Percentiles rank a stretch among this genome's conserved stretches.
phyloP scores from a whole-genome alignment of 495 filamentous ascomycete genomes.

The Aspergillus mulundensis region DNA sequence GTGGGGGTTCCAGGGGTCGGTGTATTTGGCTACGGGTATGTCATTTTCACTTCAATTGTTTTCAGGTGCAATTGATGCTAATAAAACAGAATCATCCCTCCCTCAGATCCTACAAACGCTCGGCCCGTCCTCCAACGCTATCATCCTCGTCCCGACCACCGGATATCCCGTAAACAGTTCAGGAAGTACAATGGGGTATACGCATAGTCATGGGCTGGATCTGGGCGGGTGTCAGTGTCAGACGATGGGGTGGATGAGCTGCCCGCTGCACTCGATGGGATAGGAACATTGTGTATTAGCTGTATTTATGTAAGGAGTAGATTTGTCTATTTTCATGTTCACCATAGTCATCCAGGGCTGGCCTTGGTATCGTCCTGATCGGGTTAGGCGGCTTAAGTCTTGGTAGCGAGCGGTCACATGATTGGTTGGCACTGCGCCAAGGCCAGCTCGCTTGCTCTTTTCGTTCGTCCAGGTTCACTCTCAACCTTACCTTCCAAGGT shows the following conservation, averaged over 20 bases:
- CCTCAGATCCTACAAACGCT: constrained; percentile 10
- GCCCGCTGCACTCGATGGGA: constrained; percentile 6
- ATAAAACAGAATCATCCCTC: constrained; percentile 1
- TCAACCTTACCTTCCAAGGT: too few species aligned
- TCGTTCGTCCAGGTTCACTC: too few species aligned
- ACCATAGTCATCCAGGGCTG: not conserved
- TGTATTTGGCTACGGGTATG: constrained; percentile 10
- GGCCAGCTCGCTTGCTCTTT: too few species aligned
- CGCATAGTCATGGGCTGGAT: not conserved
- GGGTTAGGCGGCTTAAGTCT: not conserved
- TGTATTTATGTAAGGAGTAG: not conserved
- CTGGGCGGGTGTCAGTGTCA: constrained; percentile 2
- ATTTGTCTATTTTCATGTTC: not conserved
- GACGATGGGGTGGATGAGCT: constrained; percentile 6
- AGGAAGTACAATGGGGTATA: not conserved
- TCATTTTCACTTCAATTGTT: too few species aligned
- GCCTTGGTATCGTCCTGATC: not conserved
- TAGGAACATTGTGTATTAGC: not conserved
- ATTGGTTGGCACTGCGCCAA: too few species aligned
- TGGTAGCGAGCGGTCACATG: too few species aligned
- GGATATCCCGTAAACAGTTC: not conserved
- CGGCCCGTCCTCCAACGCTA: constrained; percentile 5
- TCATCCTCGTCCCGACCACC: not conserved
- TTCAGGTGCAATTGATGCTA: too few species aligned
- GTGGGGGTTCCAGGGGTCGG: constrained; percentile 8